Evolutionary conservation across 805 yeast species (phyloP).

Genomic region (Candida ficus): DNA sequence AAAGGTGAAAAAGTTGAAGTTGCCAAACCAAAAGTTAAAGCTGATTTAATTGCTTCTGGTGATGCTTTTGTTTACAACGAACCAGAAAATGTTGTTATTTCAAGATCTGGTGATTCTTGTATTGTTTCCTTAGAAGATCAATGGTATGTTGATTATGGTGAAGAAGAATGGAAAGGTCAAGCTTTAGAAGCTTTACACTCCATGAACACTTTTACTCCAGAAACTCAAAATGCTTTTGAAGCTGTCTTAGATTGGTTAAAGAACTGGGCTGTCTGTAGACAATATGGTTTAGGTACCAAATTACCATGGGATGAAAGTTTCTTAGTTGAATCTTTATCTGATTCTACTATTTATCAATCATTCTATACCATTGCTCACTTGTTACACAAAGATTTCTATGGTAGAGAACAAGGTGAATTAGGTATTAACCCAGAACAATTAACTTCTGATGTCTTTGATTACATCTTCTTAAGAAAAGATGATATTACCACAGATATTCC

Average conservation of each 20-base stretch:
- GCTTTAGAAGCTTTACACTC: conserved; percentile 72
- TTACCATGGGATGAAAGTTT: conserved; percentile 96
- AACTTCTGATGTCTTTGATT: conserved; percentile 93
- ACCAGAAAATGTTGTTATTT: conserved; percentile 85
- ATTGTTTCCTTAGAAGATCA: conserved; percentile 96
- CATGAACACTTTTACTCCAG: conserved; percentile 77
- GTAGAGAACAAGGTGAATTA: conserved; percentile 67
- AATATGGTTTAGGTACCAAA: conserved; percentile 91
- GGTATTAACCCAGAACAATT: conserved; percentile 74
- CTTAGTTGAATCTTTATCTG: conserved; percentile 91
- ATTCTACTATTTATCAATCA: conserved; percentile 93
- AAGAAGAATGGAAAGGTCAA: conserved; percentile 76
- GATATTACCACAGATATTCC: conserved; percentile 55
- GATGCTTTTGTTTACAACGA: conserved; percentile 88
- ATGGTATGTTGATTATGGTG: conserved; percentile 98
- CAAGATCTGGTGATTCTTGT: conserved; percentile 96
- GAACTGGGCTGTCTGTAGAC: conserved; percentile 97
- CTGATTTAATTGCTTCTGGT: conserved; percentile 70
- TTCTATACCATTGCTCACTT: conserved; percentile 87
- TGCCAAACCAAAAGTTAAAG: conserved; percentile 84
- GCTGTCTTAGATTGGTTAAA: conserved; percentile 93
- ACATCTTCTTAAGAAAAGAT: conserved; percentile 72
- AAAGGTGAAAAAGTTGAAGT: conserved; percentile 84
- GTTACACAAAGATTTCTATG: conserved; percentile 82
- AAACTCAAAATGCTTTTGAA: conserved; percentile 87